A percentile compares a stretch with the other conserved stretches of the same genome.
These are phyloP conservation scores for Euphorbia peplus DNA, from an alignment of 345 rosid species.

Conservation along the genomic window DNA sequence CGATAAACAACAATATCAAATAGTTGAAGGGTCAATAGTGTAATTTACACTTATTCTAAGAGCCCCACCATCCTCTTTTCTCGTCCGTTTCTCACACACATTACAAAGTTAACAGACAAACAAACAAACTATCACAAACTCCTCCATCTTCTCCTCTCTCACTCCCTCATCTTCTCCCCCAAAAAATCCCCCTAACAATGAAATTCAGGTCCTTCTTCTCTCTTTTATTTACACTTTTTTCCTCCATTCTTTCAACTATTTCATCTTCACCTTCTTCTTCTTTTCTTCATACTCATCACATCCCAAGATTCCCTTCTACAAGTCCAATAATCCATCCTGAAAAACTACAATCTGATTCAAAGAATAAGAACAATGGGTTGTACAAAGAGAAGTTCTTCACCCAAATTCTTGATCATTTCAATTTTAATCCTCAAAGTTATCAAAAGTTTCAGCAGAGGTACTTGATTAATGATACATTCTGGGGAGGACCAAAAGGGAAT, in stretches of 20 bases:
- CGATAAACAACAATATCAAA: too few species aligned
- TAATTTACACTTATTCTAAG: too few species aligned
- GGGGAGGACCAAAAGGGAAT: constrained; percentile 45
- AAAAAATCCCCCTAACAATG: constrained; percentile 5
- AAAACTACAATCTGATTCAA: constrained; percentile 13
- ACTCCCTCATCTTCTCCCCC: not conserved
- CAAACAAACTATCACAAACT: too few species aligned
- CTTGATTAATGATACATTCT: constrained; percentile 38
- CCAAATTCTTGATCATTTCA: constrained; percentile 62
- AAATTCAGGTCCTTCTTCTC: constrained; percentile 2
- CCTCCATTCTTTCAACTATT: not conserved
- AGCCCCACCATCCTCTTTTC: too few species aligned
- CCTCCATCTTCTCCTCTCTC: not conserved
- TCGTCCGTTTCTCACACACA: too few species aligned
- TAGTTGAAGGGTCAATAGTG: too few species aligned
- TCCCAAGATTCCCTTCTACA: constrained; percentile 37
- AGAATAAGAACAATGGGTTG: not conserved
- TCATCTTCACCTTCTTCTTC: constrained; percentile 18
- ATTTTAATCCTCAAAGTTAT: constrained; percentile 47
- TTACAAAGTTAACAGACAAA: too few species aligned
- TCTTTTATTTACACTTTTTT: constrained; percentile 11
- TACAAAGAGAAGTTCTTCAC: constrained; percentile 46
- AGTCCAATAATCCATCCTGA: not conserved
- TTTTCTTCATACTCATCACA: not conserved
- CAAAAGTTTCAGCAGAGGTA: constrained; percentile 51